Evolutionary conservation across 495 filamentous ascomycete genomes (phyloP), one percentile per base, ranked within the genome.

Genomic region (Hyaloscypha bicolor): DNA sequence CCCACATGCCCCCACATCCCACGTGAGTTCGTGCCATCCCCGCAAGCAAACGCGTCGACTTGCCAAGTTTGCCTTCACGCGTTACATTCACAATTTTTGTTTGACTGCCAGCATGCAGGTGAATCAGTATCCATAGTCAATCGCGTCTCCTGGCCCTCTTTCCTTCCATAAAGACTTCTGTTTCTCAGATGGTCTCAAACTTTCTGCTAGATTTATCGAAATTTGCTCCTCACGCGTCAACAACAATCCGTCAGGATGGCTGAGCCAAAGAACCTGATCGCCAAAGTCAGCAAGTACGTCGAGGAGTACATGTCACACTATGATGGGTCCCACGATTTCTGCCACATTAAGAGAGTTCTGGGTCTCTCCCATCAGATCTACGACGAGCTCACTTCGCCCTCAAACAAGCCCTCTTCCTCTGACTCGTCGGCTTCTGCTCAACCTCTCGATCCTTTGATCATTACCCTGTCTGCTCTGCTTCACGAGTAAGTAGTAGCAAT

Each of bases 271-370:
- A 35, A 30, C 14, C 35, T 72, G 6, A 63, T 72, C 45, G 11
- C 25, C 21, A 58, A 64, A 29, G 68, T 73, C 29, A 53, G 33
- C n/a, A 62, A 21, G 16, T 69, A 70, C 52, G 64, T 73, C 9
- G 32, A 66, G 32, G 29, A 64, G 25, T 92, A 89, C 82, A 97
- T 97, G 93, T 79, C 85, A 42, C 77, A 82, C 58, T 91, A 91
- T 77, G 94, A 97, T 77, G 85, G 86, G 37, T 94, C 92, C 4
- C 94, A 97, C 80, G 90, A 96, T 79, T 93, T 87, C 78, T 73
- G 80, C 22, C 94, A 98, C 76, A 89, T 97, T 65, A 76, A 88
- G 66, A 90, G 94, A 57, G 94, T 98, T 35, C 78, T 91, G 6
- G 77, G 83, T 12, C 83, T 96, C 6, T 83, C 92, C 11, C 66